Percentiles rank a stretch among this genome's conserved stretches.
phyloP scores from a whole-genome alignment of 148 eudicot species.

The Chenopodium quinoa region DNA sequence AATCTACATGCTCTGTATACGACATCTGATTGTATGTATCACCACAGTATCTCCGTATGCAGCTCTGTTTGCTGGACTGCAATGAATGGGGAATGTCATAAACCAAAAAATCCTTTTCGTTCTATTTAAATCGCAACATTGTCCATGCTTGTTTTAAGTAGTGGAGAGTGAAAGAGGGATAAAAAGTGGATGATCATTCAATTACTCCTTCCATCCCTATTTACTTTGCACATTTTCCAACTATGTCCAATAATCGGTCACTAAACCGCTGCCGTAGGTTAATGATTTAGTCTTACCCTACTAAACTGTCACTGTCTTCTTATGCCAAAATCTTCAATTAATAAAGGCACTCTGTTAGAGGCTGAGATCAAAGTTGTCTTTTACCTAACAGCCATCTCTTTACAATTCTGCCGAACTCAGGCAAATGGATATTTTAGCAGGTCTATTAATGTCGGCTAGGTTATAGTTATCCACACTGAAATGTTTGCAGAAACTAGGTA shows the following conservation, averaged over 20 bases:
- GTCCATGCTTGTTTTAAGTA: too few species aligned
- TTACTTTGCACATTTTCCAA: not conserved
- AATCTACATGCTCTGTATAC: not conserved
- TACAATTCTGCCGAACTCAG: conserved; percentile 12
- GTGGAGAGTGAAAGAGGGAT: too few species aligned
- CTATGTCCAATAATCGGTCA: too few species aligned
- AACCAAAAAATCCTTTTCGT: not conserved
- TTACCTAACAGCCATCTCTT: conserved; percentile 12
- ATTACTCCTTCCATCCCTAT: too few species aligned
- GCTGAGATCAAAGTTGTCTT: not conserved
- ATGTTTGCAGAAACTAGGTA: not conserved
- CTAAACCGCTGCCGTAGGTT: not conserved
- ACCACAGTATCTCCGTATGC: not conserved
- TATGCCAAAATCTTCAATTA: not conserved
- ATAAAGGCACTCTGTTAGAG: not conserved
- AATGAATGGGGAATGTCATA: not conserved
- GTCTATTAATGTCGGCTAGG: conserved; percentile 18
- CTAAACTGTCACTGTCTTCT: not conserved
- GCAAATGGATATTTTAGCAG: conserved; percentile 21
- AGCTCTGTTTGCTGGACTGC: not conserved
- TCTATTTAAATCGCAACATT: too few species aligned
- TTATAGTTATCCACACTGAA: conserved; percentile 13
- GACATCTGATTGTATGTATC: not conserved
- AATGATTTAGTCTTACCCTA: not conserved
- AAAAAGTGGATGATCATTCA: too few species aligned